Evolutionary conservation across 352 stramenopile genomes (phyloP).

Genomic region (Phytopythium montanum): DNA sequence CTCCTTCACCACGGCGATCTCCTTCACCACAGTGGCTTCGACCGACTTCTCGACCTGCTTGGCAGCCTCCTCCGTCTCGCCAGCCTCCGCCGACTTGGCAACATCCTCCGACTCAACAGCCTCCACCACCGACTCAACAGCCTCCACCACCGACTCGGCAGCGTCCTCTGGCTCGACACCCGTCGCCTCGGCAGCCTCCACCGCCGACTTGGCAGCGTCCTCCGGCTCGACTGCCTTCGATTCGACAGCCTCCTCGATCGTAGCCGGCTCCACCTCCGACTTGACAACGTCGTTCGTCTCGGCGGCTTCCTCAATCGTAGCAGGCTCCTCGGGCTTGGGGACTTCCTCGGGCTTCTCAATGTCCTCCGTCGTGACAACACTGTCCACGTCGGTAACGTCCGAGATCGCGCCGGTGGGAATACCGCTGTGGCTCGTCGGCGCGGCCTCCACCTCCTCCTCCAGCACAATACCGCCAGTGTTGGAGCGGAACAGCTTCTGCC

Average conservation of each 20-base stretch:
- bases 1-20: slow-evolving; percentile 23
- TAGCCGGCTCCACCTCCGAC: no score
- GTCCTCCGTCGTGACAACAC: slow-evolving; percentile 4
- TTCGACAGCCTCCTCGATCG: background rate
- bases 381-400: slow-evolving; percentile 1
- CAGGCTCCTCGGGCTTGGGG: slow-evolving; percentile 1
- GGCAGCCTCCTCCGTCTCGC: no score
- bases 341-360: slow-evolving; percentile 4
- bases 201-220: slow-evolving; percentile 8
- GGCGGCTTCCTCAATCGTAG: background rate
- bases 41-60: no score
- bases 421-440: background rate
- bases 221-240: slow-evolving; percentile 10
- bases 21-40: slow-evolving; percentile 16
- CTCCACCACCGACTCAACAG: no score
- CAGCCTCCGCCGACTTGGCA: no score
- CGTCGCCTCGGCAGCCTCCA: slow-evolving; percentile 15
- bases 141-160: no score
- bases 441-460: slow-evolving; percentile 31
- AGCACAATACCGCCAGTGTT: slow-evolving; percentile 40
- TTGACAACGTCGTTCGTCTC: slow-evolving; percentile 22
- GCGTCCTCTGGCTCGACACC: no score
- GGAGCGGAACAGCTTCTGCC: slow-evolving; percentile 61
- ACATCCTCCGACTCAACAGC: no score
- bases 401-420: background rate